Evolutionary conservation across 352 stramenopile genomes (phyloP).

Genomic region (Saprolegnia parasitica): DNA sequence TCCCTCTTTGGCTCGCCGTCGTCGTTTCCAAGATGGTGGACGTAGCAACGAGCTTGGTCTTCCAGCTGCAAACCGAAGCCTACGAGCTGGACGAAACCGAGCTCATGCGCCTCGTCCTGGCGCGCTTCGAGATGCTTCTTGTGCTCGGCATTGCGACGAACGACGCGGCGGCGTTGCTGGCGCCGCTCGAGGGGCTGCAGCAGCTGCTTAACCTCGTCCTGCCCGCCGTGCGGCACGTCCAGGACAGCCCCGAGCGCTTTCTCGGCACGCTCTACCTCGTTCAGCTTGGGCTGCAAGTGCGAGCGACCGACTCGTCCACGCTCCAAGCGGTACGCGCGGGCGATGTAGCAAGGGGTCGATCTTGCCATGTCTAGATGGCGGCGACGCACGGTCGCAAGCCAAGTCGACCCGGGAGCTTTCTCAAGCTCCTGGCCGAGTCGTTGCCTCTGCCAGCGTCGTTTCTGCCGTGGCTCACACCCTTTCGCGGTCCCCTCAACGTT

Average conservation of each 20-base stretch:
- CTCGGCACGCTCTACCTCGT: background rate
- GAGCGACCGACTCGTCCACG: background rate
- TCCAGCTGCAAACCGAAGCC: slow-evolving; percentile 16
- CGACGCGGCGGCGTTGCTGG: background rate
- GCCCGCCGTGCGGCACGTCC: background rate
- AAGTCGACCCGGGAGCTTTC: background rate
- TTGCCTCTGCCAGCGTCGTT: slow-evolving; percentile 5
- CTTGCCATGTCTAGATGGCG: too few species aligned
- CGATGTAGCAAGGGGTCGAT: too few species aligned
- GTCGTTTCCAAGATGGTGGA: background rate
- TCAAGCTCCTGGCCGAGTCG: background rate
- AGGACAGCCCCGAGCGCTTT: slow-evolving; percentile 20
- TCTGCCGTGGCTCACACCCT: slow-evolving; percentile 7
- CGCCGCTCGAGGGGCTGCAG: slow-evolving; percentile 1
- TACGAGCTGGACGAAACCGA: slow-evolving; percentile 7
- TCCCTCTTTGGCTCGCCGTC: background rate
- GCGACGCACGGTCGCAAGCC: background rate
- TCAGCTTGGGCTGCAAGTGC: slow-evolving; percentile 4
- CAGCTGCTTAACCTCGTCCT: background rate
- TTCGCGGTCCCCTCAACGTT: slow-evolving; percentile 16
- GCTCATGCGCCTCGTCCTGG: background rate
- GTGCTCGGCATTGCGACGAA: background rate
- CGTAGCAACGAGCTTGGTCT: slow-evolving; percentile 16
- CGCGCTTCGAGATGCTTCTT: slow-evolving; percentile 19
- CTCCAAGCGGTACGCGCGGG: background rate